Percentiles rank a stretch among this genome's conserved stretches.
Evolutionary conservation across 306 rosid species (phyloP).

Genomic region (Pachyrhizus erosus): DNA sequence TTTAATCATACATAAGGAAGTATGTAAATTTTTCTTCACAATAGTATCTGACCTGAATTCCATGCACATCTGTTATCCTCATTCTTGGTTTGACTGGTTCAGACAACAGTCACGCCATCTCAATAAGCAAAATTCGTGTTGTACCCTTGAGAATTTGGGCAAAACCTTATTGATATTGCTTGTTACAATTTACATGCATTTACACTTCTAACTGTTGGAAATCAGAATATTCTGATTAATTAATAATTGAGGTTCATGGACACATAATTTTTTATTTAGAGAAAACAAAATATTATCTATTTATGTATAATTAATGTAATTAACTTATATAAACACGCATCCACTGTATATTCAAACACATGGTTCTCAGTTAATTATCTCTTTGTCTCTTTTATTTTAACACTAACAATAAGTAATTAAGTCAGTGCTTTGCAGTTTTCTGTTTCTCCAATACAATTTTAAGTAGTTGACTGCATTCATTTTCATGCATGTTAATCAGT

Average conservation of each 20-base stretch:
- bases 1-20: neutral
- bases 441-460: neutral
- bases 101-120: neutral
- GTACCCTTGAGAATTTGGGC: neutral
- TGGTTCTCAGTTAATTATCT: too few relatives aligned
- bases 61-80: neutral
- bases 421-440: neutral
- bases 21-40: neutral
- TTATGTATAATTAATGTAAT: too few relatives aligned
- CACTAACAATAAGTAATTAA: neutral
- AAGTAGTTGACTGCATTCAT: neutral
- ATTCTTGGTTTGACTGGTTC: neutral
- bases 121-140: neutral
- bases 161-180: neutral
- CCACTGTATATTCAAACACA: too few relatives aligned
- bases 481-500: neutral
- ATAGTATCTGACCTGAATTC: neutral
- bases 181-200: neutral
- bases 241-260: too few relatives aligned
- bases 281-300: too few relatives aligned
- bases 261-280: too few relatives aligned
- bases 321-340: too few relatives aligned
- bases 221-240: too few relatives aligned
- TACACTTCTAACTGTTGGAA: neutral
- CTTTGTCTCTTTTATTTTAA: too few relatives aligned